phyloP scores from a whole-genome alignment of 2,329 filamentous ascomycete genomes.

The Leptographium radiaticola region DNA sequence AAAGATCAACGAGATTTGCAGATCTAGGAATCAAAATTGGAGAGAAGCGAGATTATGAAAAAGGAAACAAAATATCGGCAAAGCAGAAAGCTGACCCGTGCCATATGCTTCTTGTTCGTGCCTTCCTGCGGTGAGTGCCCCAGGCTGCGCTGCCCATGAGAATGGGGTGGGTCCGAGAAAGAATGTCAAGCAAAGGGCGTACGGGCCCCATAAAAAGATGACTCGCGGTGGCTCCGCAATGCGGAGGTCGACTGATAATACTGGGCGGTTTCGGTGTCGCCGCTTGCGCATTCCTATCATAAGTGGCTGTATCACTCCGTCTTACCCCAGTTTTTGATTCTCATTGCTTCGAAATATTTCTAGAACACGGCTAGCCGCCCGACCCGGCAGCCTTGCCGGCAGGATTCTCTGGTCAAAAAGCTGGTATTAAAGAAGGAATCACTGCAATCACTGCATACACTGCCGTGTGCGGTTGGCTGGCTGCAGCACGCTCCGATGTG shows the following conservation, averaged over 20 bases:
- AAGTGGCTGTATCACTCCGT: not conserved
- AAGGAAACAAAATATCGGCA: not conserved
- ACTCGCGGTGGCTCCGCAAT: not conserved
- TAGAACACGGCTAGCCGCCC: not conserved
- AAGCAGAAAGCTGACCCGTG: not conserved
- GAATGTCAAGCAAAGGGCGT: slow-evolving; percentile 2
- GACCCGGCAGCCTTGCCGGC: not conserved
- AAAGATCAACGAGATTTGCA: too few relatives aligned
- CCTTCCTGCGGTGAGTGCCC: not conserved
- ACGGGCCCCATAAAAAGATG: not conserved
- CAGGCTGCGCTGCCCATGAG: not conserved
- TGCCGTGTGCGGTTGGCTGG: too few relatives aligned
- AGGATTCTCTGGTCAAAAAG: too few relatives aligned
- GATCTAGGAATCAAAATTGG: too few relatives aligned
- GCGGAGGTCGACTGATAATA: not conserved
- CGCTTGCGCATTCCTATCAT: not conserved
- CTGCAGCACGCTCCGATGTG: too few relatives aligned
- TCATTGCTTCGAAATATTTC: not conserved
- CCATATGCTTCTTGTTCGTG: not conserved
- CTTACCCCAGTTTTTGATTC: not conserved
- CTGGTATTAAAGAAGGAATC: too few relatives aligned
- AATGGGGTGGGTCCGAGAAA: not conserved
- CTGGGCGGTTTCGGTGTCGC: not conserved
- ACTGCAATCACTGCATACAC: too few relatives aligned
- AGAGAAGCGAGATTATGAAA: not conserved